Evolutionary conservation across 1,139 yeast species (phyloP).

Genomic region (Candida buenavistaensis): DNA sequence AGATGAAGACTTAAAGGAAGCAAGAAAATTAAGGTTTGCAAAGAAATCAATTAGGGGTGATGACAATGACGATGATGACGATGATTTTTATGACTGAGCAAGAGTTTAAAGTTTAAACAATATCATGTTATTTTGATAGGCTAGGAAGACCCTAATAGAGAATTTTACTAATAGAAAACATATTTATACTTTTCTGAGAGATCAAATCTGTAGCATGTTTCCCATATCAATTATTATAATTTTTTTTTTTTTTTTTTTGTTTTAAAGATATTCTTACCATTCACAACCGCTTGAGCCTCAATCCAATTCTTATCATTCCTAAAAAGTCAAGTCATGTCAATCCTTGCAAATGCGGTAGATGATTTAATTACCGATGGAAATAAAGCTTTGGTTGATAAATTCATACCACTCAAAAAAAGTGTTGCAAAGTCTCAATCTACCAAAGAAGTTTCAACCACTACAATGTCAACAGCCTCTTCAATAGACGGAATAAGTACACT

Average conservation of each 20-base stretch:
- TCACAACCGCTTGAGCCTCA: too few species aligned
- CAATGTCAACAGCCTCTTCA: neutral
- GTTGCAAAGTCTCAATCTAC: conserved; percentile 1
- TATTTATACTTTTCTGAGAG: too few species aligned
- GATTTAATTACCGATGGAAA: neutral
- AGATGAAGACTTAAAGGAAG: conserved; percentile 44
- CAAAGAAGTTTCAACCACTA: neutral
- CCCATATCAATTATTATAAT: too few species aligned
- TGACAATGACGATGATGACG: conserved; percentile 30
- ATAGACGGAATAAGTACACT: neutral
- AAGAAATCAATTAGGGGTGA: conserved; percentile 53
- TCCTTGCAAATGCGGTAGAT: neutral
- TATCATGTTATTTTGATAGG: too few species aligned
- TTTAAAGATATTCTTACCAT: too few species aligned
- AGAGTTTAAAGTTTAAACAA: too few species aligned
- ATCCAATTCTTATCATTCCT: too few species aligned
- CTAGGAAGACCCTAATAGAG: too few species aligned
- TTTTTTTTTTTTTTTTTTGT: too few species aligned
- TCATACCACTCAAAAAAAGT: neutral
- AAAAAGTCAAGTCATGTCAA: too few species aligned
- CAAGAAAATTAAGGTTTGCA: conserved; percentile 51
- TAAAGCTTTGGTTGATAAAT: neutral
- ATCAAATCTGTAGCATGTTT: too few species aligned
- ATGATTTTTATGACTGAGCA: conserved; percentile 48
- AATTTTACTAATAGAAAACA: too few species aligned